Conservation (phyloP, 805 yeast species). For the Isabelozyma heimii region DNA sequence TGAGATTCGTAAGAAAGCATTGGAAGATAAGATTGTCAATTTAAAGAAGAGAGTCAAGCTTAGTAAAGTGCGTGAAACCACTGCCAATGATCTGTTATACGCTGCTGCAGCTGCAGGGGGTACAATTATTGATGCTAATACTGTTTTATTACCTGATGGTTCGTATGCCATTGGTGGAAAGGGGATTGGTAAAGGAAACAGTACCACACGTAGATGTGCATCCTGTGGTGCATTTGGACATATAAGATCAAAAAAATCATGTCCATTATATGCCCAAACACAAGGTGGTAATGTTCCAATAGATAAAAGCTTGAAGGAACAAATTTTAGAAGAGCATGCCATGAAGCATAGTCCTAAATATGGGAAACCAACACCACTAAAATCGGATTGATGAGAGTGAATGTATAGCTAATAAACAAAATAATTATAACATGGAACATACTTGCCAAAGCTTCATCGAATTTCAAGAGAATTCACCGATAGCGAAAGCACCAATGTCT, state of each 20-base stretch:
- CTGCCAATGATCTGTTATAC: conserved; percentile 30
- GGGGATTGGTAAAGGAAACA: conserved; percentile 70
- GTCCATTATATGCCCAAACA: conserved; percentile 70
- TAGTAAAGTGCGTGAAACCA: conserved; percentile 28
- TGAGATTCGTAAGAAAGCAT: conserved; percentile 67
- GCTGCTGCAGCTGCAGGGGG: conserved; percentile 45
- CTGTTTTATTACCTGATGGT: conserved; percentile 43
- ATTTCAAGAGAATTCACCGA: no score
- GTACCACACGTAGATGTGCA: conserved; percentile 80
- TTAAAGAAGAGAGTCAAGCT: conserved; percentile 61
- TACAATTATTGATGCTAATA: conserved; percentile 40
- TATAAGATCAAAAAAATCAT: conserved; percentile 84
- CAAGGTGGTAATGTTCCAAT: conserved; percentile 21
- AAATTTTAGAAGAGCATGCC: background rate
- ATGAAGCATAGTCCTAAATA: background rate
- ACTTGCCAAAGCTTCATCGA: no score
- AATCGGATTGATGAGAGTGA: background rate
- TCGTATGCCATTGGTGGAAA: conserved; percentile 54
- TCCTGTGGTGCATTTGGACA: conserved; percentile 96
- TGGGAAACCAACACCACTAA: background rate
- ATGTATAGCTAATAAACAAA: background rate
- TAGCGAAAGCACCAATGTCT: no score
- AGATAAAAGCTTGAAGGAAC: background rate
- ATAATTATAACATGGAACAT: no score
- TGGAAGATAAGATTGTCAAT: conserved; percentile 81